Base-by-base conservation (phyloP, 768 basidiomycete genomes). In the Boletales sp. region DNA sequence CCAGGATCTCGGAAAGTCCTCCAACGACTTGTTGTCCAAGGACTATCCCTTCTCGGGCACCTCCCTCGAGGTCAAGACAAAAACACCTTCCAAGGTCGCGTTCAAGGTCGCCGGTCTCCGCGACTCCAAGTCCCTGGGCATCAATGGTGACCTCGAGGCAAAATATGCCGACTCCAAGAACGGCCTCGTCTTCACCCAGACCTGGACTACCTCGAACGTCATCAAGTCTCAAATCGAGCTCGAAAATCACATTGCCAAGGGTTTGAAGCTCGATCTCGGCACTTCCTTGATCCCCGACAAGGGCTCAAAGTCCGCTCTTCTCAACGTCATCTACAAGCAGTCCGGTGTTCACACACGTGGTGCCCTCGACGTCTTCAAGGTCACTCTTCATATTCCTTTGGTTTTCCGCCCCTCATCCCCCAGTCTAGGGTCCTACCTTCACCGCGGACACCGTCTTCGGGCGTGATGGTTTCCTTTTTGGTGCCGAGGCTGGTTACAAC, bases 191-290 rank as follows among this genome's bases (percentile, higher is more conserved):
- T 77, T 96, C 80, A 98, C 96, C 60, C 81, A 95, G 76, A 81
- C 89, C 49, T 99, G 96, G 96, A 93, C 91, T 48, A 97, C 95
- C 64, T 61, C 82, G 68, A 99, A 99, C 79, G 72, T 86, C 66
- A 87, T 99, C 77, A 87, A 87, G 70, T 87, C 87, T 58, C 83
- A 87, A 69, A 71, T 97, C 57, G 96, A 99, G 79, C 77, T 98
- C 67, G 94, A 98, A 73, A 94, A 97, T 78, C 86, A 93, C 76
- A 82, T 98, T 68, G 92, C 95, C 62, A 88, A 94, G 75, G 96
- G 95, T 55, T 83, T 99, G 76, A 99, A 99, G 79, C 76, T 99
- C 66, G 95, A 97, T 69, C 70, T 97, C 49, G 76, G 76, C 65
- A 87, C 91, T 57, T 79, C 85, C 38, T 81, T 99, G 58, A 75